A percentile compares a stretch with the other conserved stretches of the same genome.
Evolutionary conservation across 139 green algal genomes (phyloP).

Genomic region (Trebouxia sp.): DNA sequence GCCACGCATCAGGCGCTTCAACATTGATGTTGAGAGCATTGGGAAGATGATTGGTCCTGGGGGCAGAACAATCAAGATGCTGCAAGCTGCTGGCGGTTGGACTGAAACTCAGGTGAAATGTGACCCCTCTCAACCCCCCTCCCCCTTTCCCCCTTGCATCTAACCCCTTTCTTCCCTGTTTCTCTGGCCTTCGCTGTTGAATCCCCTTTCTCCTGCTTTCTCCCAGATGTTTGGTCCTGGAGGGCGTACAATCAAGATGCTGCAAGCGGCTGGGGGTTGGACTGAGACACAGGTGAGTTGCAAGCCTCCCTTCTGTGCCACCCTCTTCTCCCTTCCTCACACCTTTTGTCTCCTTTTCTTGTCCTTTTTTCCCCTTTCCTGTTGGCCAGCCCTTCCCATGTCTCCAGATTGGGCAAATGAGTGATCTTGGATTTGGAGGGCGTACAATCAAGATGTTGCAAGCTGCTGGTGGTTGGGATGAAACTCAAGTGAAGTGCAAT

Average conservation of each 20-base stretch:
- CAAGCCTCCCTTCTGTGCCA: not conserved
- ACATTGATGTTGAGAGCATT: conserved; percentile 59
- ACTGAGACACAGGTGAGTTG: conserved; percentile 61
- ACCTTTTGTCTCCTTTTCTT: not conserved
- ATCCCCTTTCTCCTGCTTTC: too few relatives aligned
- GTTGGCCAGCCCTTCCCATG: conserved; percentile 36
- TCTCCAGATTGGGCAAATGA: conserved; percentile 70
- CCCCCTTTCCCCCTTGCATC: not conserved
- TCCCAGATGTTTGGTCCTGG: too few relatives aligned
- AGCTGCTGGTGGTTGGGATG: conserved; percentile 45
- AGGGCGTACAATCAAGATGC: conserved; percentile 79
- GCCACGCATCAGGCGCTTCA: conserved; percentile 61
- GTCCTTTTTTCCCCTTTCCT: conserved; percentile 14
- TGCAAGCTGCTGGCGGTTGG: conserved; percentile 51
- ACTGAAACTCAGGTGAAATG: conserved; percentile 57
- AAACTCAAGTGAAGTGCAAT: conserved; percentile 58
- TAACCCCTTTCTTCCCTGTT: not conserved
- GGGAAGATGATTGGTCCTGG: conserved; percentile 78
- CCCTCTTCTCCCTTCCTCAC: not conserved
- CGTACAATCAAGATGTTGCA: conserved; percentile 76
- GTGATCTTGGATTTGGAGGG: conserved; percentile 84
- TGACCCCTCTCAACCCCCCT: too few relatives aligned
- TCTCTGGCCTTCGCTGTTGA: conserved; percentile 37
- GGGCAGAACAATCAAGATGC: conserved; percentile 79
- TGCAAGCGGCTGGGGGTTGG: conserved; percentile 51